Base-by-base conservation (phyloP, 208 protist genomes). In the Herpetomonas muscarum region DNA sequence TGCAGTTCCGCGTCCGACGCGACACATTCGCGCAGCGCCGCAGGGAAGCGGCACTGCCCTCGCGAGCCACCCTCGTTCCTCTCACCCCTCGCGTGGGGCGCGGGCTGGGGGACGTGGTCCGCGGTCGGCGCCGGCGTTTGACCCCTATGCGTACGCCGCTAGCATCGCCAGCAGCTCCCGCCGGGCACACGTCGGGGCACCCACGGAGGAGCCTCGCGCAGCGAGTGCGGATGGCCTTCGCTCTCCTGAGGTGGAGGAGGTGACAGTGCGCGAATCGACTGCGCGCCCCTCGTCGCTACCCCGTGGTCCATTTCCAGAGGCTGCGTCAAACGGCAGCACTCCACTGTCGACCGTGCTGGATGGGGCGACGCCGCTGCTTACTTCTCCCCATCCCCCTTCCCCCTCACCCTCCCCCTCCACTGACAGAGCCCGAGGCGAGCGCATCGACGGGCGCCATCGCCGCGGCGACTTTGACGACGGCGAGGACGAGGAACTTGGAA, bases 141-240 rank as follows among this genome's bases (percentile, higher is more conserved):
- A 74, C 50, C 67, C 67, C 28, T 37, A 59, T 19, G 67, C 67
- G 15, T 74, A 74, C 55, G 67, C 67, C 1, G 61, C 67, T 5
- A 55, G 58, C 49, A 67, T 74, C 15, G 67, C 61, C 34, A 39
- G 6, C 9, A 39, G 9, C 34, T 39, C 34, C 34, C 6, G 13
- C 6, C 6, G 34, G 13, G 13, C 13, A 13, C 34, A 39, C 13
- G 9, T 6, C 34, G 34, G 34, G 34, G 34, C 6, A 6, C 6
- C 9, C 34, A 13, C 34, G 34, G 34, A 13, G 13, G 34, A 13
- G 9, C 6, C 34, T 13, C 6, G 9, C 34, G 13, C 6, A 6
- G 34, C 34, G 9, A 17, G 9, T 39, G 34, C 34, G 9, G 9
- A 39, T 39, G 34, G 34, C 34, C 9, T 6, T 13, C 34, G 6